phyloP scores from a whole-genome alignment of 139 green algal genomes.

The Tetraselmis striata region DNA sequence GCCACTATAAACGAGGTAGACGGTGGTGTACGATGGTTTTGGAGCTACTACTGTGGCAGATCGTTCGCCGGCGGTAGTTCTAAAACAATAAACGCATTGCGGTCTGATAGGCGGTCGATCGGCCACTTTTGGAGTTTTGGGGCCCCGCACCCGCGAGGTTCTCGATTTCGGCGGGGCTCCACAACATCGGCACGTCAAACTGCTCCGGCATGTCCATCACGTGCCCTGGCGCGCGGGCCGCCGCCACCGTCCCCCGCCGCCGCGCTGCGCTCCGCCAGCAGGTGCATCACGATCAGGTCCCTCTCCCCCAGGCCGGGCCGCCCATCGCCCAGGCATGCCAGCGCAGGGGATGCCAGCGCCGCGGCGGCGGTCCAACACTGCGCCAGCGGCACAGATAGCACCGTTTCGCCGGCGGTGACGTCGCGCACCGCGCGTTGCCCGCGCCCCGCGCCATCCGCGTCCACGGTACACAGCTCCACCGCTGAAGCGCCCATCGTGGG shows the following conservation, averaged over 20 bases:
- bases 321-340: not conserved
- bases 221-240: no score
- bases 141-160: not conserved
- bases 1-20: no score
- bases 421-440: not conserved
- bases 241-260: no score
- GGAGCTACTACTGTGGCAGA: no score
- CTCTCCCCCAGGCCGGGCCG: not conserved
- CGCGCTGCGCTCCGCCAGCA: not conserved
- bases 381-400: not conserved
- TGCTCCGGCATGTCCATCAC: not conserved
- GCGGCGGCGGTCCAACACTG: not conserved
- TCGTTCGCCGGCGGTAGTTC: no score
- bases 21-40: no score
- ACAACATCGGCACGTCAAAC: not conserved
- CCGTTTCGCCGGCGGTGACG: not conserved
- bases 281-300: not conserved
- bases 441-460: not conserved
- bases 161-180: not conserved
- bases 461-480: not conserved
- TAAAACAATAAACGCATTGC: no score
- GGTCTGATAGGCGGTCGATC: no score
- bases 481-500: not conserved
- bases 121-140: no score
- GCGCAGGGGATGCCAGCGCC: not conserved